A percentile compares a stretch with the other conserved stretches of the same genome.
Conservation (phyloP, 257 asterid genomes). For the Nyctanthes arbortristis region DNA sequence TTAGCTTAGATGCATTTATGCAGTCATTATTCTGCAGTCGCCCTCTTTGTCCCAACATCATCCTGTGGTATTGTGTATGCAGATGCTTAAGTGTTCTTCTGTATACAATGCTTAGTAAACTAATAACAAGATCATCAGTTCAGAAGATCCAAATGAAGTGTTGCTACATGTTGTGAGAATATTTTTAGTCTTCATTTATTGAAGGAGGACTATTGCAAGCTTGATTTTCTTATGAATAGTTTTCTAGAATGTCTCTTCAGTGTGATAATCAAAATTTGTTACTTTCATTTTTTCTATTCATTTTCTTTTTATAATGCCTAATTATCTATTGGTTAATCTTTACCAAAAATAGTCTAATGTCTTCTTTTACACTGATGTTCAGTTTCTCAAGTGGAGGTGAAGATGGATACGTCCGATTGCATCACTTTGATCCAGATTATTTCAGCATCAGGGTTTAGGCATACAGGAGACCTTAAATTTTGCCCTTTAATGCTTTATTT, state of each 20-base stretch:
- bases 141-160: neutral
- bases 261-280: neutral
- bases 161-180: neutral
- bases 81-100: neutral
- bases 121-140: neutral
- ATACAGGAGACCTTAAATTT: neutral
- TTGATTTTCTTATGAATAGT: neutral
- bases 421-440: slow-evolving; percentile 83
- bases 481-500: neutral
- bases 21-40: too few species aligned
- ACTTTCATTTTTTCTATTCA: neutral
- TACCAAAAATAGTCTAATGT: neutral
- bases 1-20: too few species aligned
- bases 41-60: too few species aligned
- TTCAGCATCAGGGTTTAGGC: slow-evolving; percentile 70
- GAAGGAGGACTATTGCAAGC: neutral
- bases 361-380: neutral
- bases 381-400: slow-evolving; percentile 96
- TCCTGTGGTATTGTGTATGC: too few species aligned
- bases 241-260: neutral
- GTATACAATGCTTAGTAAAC: neutral
- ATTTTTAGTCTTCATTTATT: neutral
- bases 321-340: neutral
- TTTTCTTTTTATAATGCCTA: neutral
- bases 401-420: slow-evolving; percentile 90